Conservation (phyloP, 176 grass and related monocot genomes). For the Triticum dicoccoides region DNA sequence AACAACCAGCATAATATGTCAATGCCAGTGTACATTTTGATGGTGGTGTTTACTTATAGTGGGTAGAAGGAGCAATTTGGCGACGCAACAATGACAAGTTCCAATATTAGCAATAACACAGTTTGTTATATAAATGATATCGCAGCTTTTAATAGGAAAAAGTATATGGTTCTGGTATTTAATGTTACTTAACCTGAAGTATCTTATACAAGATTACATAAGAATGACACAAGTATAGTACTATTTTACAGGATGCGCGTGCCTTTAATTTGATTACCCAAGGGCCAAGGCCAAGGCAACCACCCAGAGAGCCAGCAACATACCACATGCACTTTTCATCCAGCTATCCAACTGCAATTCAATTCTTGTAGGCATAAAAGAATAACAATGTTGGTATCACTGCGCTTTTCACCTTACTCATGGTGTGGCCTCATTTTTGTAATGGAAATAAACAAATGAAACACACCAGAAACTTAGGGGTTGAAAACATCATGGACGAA, state of each 20-base stretch:
- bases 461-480: background rate
- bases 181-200: background rate
- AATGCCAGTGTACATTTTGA: background rate
- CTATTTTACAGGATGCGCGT: background rate
- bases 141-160: background rate
- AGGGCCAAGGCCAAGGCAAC: background rate
- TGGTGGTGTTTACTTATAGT: background rate
- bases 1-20: background rate
- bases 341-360: background rate
- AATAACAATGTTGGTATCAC: background rate
- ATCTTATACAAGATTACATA: background rate
- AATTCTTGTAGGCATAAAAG: background rate
- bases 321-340: background rate
- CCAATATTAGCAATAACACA: background rate
- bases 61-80: background rate
- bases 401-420: background rate
- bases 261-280: background rate
- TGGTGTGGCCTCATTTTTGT: background rate
- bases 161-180: background rate
- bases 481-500: background rate
- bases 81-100: background rate
- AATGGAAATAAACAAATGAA: conserved; percentile 15
- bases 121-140: background rate
- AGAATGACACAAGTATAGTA: background rate
- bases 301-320: background rate